Base-by-base conservation (phyloP, 1,284 basidiomycete genomes). In the Ganoderma meredithae region DNA sequence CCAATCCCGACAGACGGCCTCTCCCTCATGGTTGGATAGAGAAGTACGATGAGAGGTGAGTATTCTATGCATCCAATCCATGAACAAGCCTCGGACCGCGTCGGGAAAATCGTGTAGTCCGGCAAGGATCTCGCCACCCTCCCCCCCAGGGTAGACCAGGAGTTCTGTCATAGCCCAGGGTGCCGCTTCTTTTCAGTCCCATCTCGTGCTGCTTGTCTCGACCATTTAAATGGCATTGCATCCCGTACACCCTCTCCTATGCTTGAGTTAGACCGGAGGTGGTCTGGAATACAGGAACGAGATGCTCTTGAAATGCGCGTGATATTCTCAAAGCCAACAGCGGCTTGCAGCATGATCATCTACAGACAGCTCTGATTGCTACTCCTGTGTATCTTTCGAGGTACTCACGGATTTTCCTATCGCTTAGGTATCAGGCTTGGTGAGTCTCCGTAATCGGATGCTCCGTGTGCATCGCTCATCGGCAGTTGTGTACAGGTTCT, bases 11-110 rank as follows among this genome's bases (percentile, higher is more conserved):
- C 76, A 78, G 78, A n/a, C 85, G 91, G 59, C 80, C 82, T 7
- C 82, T 93, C 0, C 91, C 92, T 22, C 81, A 81, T 7, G 92
- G 92, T 31, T 94, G 91, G 90, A 83, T 88, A 33, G 79, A 85
- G 40, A 90, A 92, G 75, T 94, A 83, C 75, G 90, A 94, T 74
- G 68, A 78, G 65, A 89, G 88, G 91, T 93, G 75, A 63, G 58
- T 25, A 7, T 43, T 22, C 27, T 15, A 7, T 53, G 4, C 22
- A 13, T 43, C n/a, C 3, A 31, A n/a, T 27, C 4, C 27, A 17
- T 25, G 40, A 6, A 22, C 13, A 36, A 39, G 33, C 10, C 55
- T 55, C 31, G 15, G 17, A 8, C 33, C 25, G 15, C 5, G 53
- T 13, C 19, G 55, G 36, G 55, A 33, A 58, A 22, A 22, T 22